These are phyloP conservation scores for Ogataea sp. DNA, from an alignment of 805 yeast species.

Conservation along the genomic window DNA sequence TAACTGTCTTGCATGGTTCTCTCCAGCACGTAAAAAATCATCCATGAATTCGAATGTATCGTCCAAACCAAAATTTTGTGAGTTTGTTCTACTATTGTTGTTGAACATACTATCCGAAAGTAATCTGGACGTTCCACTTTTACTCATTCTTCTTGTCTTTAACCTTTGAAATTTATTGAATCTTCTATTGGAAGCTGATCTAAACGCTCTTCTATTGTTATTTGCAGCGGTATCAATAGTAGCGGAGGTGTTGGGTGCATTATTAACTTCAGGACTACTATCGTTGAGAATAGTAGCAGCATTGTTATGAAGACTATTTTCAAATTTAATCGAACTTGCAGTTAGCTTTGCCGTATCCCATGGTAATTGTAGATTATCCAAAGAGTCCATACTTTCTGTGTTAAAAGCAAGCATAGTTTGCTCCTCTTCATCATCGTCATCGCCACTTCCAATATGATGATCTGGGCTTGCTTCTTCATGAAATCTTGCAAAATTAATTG, in stretches of 20 bases:
- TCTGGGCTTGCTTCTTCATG: background rate
- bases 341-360: constrained; percentile 20
- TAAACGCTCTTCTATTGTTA: constrained; percentile 7
- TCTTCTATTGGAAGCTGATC: constrained; percentile 15
- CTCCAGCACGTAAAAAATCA: constrained; percentile 26
- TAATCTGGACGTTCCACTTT: constrained; percentile 23
- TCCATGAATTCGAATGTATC: constrained; percentile 23
- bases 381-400: constrained; percentile 26
- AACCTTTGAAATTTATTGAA: constrained; percentile 14
- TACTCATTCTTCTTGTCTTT: constrained; percentile 44
- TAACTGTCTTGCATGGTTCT: constrained; percentile 40
- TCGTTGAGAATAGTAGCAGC: too few species aligned
- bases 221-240: constrained; percentile 1
- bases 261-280: too few species aligned
- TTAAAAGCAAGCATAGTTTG: constrained; percentile 21
- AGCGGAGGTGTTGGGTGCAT: background rate
- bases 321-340: too few species aligned
- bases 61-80: constrained; percentile 15
- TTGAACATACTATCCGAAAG: constrained; percentile 4
- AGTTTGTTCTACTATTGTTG: constrained; percentile 4
- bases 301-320: too few species aligned
- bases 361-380: constrained; percentile 23
- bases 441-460: background rate
- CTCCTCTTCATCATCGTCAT: constrained; percentile 21
- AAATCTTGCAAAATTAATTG: too few species aligned